Percentiles rank a stretch among this genome's conserved stretches.
Conservation (phyloP, 2,329 filamentous ascomycete genomes). For the Triangularia setosa region DNA sequence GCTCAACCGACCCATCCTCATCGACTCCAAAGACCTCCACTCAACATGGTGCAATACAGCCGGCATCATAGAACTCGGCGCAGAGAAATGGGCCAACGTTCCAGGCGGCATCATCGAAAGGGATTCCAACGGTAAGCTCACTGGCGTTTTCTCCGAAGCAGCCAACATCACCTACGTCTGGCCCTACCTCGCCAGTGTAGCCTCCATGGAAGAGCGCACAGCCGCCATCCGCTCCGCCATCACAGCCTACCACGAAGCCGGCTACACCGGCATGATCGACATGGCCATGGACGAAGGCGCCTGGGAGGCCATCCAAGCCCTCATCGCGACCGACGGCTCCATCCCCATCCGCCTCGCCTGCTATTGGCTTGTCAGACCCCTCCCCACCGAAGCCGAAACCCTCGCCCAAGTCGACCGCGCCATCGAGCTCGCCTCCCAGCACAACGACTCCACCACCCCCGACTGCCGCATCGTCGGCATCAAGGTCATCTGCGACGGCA, state of each 20-base stretch:
- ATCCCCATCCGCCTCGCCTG: conserved; percentile 48
- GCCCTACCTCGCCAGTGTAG: conserved; percentile 48
- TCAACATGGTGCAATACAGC: conserved; percentile 53
- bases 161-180: conserved; percentile 52
- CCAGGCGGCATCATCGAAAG: conserved; percentile 51
- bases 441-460: conserved; percentile 41
- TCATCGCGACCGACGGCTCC: conserved; percentile 33
- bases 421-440: conserved; percentile 43
- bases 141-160: conserved; percentile 51
- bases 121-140: conserved; percentile 42
- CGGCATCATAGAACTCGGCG: conserved; percentile 47
- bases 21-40: conserved; percentile 56
- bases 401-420: conserved; percentile 49
- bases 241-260: conserved; percentile 44
- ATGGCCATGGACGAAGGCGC: conserved; percentile 57
- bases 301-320: conserved; percentile 47
- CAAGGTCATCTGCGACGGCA: conserved; percentile 63
- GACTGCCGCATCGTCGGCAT: conserved; percentile 55
- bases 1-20: conserved; percentile 44
- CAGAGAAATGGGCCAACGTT: conserved; percentile 43
- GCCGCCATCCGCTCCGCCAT: conserved; percentile 45
- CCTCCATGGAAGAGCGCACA: conserved; percentile 46
- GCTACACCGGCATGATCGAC: conserved; percentile 53
- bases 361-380: conserved; percentile 53
- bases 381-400: conserved; percentile 40